A percentile compares a stretch with the other conserved stretches of the same genome.
These are phyloP conservation scores for Tephrocybe sp. DNA, from an alignment of 768 basidiomycete species.

Conservation along the genomic window DNA sequence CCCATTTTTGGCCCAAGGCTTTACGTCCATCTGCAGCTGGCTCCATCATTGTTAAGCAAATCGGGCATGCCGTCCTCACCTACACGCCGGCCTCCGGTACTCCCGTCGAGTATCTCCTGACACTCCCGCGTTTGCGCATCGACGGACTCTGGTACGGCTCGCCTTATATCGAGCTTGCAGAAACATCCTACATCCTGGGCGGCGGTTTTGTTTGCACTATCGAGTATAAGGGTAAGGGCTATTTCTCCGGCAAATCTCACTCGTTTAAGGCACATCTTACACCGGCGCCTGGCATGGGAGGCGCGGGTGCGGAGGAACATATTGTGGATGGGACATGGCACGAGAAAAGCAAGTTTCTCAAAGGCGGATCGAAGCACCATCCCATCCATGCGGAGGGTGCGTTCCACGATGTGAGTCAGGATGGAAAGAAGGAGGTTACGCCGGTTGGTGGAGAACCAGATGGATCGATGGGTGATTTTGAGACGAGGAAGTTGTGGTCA, in stretches of 20 bases:
- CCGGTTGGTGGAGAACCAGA: constrained; percentile 56
- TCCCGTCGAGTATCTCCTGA: constrained; percentile 75
- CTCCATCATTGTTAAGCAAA: constrained; percentile 87
- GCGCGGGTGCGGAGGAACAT: constrained; percentile 34
- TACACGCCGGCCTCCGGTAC: constrained; percentile 55
- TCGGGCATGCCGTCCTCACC: constrained; percentile 88
- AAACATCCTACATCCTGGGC: constrained; percentile 73
- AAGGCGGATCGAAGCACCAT: constrained; percentile 21
- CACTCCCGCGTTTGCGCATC: constrained; percentile 88
- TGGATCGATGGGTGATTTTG: constrained; percentile 73
- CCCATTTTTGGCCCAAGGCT: not conserved
- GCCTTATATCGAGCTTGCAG: constrained; percentile 90
- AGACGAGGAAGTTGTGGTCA: constrained; percentile 84
- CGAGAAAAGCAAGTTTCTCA: constrained; percentile 54
- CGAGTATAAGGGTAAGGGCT: constrained; percentile 96
- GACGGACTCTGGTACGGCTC: constrained; percentile 92
- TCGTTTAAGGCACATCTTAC: constrained; percentile 83
- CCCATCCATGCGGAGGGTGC: constrained; percentile 26
- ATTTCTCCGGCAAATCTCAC: constrained; percentile 92
- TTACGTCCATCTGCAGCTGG: constrained; percentile 39
- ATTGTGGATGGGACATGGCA: constrained; percentile 84
- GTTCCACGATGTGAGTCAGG: constrained; percentile 75
- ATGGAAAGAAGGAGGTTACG: constrained; percentile 73
- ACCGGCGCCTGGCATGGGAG: constrained; percentile 26
- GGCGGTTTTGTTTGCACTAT: constrained; percentile 50